Evolutionary conservation across 805 yeast genomes (phyloP).

Genomic region (Metschnikowia borealis): DNA sequence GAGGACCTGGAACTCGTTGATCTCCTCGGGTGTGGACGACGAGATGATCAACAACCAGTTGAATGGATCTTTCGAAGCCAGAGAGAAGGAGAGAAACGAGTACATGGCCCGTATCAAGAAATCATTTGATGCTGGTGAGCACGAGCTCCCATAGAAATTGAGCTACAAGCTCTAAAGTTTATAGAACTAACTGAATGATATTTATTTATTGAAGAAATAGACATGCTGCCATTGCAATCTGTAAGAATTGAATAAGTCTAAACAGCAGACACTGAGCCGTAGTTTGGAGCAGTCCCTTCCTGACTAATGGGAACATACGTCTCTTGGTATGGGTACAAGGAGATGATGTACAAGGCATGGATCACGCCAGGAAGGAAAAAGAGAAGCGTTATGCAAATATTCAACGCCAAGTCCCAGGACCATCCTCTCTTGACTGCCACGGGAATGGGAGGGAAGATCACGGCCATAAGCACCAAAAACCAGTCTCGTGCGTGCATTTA

Average conservation of each 20-base stretch:
- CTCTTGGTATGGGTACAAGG: conserved; percentile 56
- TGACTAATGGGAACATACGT: conserved; percentile 17
- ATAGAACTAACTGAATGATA: neutral
- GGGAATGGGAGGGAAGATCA: conserved; percentile 74
- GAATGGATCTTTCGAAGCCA: conserved; percentile 29
- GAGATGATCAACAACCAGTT: conserved; percentile 39
- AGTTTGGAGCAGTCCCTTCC: conserved; percentile 1
- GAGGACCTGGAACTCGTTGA: conserved; percentile 53
- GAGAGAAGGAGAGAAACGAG: conserved; percentile 23
- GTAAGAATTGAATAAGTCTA: neutral
- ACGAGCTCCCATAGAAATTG: conserved; percentile 1
- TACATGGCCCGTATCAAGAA: conserved; percentile 6
- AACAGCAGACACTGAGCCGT: conserved; percentile 8
- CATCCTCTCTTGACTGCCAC: conserved; percentile 67
- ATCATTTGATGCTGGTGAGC: conserved; percentile 2
- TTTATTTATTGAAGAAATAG: neutral
- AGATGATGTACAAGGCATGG: conserved; percentile 75
- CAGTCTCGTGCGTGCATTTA: conserved; percentile 51
- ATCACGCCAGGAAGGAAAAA: conserved; percentile 77
- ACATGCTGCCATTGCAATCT: neutral
- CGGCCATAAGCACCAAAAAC: conserved; percentile 62
- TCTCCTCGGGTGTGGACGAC: conserved; percentile 40
- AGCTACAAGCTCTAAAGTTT: neutral
- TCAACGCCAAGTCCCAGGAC: conserved; percentile 65
- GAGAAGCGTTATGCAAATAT: conserved; percentile 62